Conservation (phyloP, 2,329 filamentous ascomycete genomes). For the Apiospora phragmitis region DNA sequence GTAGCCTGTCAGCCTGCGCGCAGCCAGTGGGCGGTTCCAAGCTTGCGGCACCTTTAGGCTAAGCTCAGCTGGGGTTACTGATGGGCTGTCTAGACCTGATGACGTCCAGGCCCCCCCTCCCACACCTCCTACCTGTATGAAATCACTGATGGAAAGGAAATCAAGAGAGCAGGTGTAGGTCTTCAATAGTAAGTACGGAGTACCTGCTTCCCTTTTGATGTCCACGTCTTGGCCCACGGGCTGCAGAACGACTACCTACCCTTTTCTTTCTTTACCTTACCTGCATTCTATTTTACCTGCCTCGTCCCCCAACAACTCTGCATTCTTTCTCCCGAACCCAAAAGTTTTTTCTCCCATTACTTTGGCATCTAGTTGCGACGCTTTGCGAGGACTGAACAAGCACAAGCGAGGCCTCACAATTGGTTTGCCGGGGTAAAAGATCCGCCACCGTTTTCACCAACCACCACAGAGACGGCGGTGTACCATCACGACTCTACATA, state of each 20-base stretch:
- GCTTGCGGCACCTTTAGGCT: neutral
- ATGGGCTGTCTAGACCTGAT: neutral
- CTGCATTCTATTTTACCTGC: neutral
- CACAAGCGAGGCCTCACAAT: neutral
- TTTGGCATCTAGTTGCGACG: neutral
- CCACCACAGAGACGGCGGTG: constrained; percentile 9
- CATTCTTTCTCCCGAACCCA: neutral
- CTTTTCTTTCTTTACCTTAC: neutral
- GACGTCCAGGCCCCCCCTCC: neutral
- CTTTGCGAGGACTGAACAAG: neutral
- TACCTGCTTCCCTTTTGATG: neutral
- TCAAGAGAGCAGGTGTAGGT: neutral
- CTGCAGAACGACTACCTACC: neutral
- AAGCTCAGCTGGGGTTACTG: neutral
- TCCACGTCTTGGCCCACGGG: neutral
- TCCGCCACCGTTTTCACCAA: constrained; percentile 5
- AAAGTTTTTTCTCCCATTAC: neutral
- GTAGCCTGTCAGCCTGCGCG: neutral
- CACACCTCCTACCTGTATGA: constrained; percentile 8
- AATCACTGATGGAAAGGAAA: constrained; percentile 8
- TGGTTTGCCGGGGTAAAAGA: neutral
- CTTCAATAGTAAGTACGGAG: neutral
- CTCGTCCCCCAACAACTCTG: neutral
- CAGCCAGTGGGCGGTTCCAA: neutral
- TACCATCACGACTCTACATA: constrained; percentile 1